Evolutionary conservation across 306 rosid genomes (phyloP).

Genomic region (Acacia crassicarpa): DNA sequence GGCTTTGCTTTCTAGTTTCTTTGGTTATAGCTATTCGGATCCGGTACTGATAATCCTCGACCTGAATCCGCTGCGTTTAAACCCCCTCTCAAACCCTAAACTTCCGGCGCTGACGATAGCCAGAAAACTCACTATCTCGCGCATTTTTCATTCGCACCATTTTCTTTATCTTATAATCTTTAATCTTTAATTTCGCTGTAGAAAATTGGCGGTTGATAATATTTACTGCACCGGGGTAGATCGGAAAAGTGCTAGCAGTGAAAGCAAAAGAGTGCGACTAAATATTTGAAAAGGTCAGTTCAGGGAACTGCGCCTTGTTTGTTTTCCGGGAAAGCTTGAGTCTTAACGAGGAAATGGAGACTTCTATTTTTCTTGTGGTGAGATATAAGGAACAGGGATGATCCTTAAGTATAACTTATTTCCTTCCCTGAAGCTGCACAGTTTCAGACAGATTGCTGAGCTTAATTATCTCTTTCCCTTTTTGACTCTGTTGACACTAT

Average conservation of each 20-base stretch:
- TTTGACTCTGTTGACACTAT: neutral
- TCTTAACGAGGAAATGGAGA: neutral
- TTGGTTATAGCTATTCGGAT: neutral
- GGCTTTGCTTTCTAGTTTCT: neutral
- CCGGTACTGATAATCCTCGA: neutral
- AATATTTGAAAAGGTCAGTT: neutral
- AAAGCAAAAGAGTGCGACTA: conserved; percentile 2
- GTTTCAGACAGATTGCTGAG: neutral
- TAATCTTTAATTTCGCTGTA: neutral
- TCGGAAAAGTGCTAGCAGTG: neutral
- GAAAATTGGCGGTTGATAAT: neutral
- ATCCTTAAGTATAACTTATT: neutral
- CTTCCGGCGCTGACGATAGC: neutral
- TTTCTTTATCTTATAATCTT: neutral
- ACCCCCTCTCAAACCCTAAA: conserved; percentile 7
- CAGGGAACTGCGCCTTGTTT: neutral
- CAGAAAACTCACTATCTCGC: neutral
- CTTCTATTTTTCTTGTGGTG: neutral
- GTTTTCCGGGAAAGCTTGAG: neutral
- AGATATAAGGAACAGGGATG: neutral
- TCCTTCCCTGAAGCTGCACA: neutral
- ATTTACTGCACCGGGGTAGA: neutral
- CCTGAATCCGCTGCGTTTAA: neutral
- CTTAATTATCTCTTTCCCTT: neutral
- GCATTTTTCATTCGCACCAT: neutral